Conservation (phyloP, 164 flowering plant species). For the Dillenia suffruticosa region DNA sequence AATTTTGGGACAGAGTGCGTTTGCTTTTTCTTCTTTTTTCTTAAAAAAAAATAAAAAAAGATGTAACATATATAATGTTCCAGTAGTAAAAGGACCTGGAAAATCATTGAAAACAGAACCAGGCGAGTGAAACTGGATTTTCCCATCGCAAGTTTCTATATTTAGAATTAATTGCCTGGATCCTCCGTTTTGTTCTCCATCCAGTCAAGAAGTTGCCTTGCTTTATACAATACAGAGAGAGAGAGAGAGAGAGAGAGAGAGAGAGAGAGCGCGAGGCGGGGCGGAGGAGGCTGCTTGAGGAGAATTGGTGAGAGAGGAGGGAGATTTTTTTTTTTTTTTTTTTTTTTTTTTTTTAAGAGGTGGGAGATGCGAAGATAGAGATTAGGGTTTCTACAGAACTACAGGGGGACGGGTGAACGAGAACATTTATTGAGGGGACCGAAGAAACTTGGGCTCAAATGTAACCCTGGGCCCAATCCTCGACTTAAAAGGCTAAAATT, state of each 20-base stretch:
- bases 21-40: constrained; percentile 19
- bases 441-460: too few species aligned
- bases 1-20: constrained; percentile 60
- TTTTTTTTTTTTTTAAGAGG: too few species aligned
- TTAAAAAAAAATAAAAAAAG: not conserved
- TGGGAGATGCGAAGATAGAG: too few species aligned
- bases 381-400: too few species aligned
- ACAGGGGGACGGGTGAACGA: too few species aligned
- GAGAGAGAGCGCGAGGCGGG: too few species aligned
- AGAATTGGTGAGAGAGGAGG: too few species aligned
- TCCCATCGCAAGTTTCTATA: constrained; percentile 33
- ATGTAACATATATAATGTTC: constrained; percentile 12
- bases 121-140: constrained; percentile 50
- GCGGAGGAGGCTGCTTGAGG: not conserved
- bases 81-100: constrained; percentile 49
- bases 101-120: constrained; percentile 7
- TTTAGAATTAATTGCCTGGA: constrained; percentile 20
- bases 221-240: constrained; percentile 10
- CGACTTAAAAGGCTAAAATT: too few species aligned
- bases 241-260: not conserved
- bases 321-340: too few species aligned
- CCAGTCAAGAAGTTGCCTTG: constrained; percentile 64
- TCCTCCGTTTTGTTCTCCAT: not conserved
- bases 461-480: too few species aligned
- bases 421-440: too few species aligned